Conservation (phyloP, 2,329 filamentous ascomycete genomes). For the Chrysosporium queenslandicum region DNA sequence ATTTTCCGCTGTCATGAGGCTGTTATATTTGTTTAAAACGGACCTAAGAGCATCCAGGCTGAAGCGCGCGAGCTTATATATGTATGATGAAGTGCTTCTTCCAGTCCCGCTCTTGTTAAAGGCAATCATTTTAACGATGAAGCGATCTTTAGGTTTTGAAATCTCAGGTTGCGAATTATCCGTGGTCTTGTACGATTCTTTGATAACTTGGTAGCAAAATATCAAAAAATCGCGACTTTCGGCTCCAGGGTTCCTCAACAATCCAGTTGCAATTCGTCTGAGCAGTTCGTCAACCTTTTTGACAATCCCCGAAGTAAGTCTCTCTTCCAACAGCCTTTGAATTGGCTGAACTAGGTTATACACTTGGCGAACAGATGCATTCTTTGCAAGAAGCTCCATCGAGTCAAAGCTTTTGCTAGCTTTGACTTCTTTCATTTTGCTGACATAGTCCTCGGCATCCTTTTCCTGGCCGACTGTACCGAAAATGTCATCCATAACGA, state of each 20-base stretch:
- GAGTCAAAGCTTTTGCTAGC: constrained; percentile 97
- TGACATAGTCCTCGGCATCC: constrained; percentile 89
- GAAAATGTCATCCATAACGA: constrained; percentile 97
- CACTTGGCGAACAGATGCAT: constrained; percentile 63
- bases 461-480: constrained; percentile 89
- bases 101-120: constrained; percentile 64
- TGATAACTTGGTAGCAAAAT: constrained; percentile 90
- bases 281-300: constrained; percentile 87
- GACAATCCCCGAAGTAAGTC: constrained; percentile 69
- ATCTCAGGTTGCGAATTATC: constrained; percentile 25
- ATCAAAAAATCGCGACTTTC: constrained; percentile 74
- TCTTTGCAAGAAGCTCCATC: constrained; percentile 83
- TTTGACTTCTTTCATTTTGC: constrained; percentile 94
- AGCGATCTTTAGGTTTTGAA: constrained; percentile 54
- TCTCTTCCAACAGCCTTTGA: constrained; percentile 68
- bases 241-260: constrained; percentile 70
- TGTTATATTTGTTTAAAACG: constrained; percentile 75
- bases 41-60: constrained; percentile 76
- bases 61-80: constrained; percentile 81
- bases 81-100: constrained; percentile 64
- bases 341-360: constrained; percentile 69
- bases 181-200: constrained; percentile 60
- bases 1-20: constrained; percentile 67
- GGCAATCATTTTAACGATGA: constrained; percentile 66
- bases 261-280: constrained; percentile 67